Evolutionary conservation across 805 yeast species (phyloP).

Genomic region (Saccharomycopsis fodiens): DNA sequence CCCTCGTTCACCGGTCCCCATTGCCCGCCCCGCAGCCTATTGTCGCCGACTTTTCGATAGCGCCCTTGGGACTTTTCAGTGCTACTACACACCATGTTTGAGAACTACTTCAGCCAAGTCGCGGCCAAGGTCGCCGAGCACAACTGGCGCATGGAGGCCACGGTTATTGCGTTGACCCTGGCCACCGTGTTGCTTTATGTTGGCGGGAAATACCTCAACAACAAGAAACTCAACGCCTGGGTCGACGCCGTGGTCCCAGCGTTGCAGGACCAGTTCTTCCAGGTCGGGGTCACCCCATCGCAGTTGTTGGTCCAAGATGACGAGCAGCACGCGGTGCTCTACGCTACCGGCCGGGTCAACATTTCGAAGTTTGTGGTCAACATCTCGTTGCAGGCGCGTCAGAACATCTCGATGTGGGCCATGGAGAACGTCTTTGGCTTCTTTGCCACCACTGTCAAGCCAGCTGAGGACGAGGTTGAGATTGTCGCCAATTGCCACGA

Average conservation of each 20-base stretch:
- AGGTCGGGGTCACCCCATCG: constrained; percentile 54
- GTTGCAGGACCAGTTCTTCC: constrained; percentile 63
- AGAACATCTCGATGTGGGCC: constrained; percentile 61
- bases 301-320: constrained; percentile 52
- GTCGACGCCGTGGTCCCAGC: constrained; percentile 45
- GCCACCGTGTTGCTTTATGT: constrained; percentile 44
- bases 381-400: constrained; percentile 68
- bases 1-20: too few species aligned
- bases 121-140: constrained; percentile 23
- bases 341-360: constrained; percentile 85
- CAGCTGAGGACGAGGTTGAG: constrained; percentile 53
- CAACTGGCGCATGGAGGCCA: constrained; percentile 72
- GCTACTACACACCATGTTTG: constrained; percentile 15
- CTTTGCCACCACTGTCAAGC: constrained; percentile 43
- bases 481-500: constrained; percentile 50
- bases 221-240: constrained; percentile 39
- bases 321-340: constrained; percentile 53
- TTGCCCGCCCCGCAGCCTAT: too few species aligned
- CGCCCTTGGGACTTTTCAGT: too few species aligned
- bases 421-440: constrained; percentile 56
- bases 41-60: too few species aligned
- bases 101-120: constrained; percentile 14
- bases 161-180: constrained; percentile 44
- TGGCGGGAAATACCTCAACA: constrained; percentile 56
- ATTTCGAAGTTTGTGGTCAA: constrained; percentile 55